phyloP scores from a whole-genome alignment of 2,329 filamentous ascomycete species.

The Fusarium mangiferae region DNA sequence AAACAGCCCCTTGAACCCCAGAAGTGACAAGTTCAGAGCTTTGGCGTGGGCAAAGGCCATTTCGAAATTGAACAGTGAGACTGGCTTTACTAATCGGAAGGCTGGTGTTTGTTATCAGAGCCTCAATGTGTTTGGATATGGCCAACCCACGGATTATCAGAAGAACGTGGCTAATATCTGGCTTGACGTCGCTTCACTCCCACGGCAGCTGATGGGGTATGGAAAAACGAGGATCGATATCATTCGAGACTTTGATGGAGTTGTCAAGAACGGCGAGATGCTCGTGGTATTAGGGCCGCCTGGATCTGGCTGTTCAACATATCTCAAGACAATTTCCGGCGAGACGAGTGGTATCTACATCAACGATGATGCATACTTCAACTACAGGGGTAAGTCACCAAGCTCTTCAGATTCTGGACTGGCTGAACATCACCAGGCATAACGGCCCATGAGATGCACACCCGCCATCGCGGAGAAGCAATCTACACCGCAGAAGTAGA shows the following conservation, averaged over 20 bases:
- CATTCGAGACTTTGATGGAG: constrained; percentile 70
- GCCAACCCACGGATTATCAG: constrained; percentile 74
- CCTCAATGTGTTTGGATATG: constrained; percentile 74
- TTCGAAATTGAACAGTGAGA: constrained; percentile 28
- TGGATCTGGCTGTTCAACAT: constrained; percentile 78
- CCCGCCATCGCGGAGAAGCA: constrained; percentile 71
- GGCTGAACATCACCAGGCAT: constrained; percentile 22
- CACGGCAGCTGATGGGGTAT: constrained; percentile 62
- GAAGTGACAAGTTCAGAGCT: constrained; percentile 33
- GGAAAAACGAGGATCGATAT: constrained; percentile 70
- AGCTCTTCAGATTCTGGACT: accelerated
- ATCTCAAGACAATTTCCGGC: constrained; percentile 82
- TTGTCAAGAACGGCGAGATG: constrained; percentile 76
- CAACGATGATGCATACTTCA: constrained; percentile 74
- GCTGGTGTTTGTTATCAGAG: constrained; percentile 72
- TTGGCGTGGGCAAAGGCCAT: constrained; percentile 37
- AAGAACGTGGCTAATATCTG: constrained; percentile 70
- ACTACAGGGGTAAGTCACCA: constrained; percentile 72
- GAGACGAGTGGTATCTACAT: constrained; percentile 82
- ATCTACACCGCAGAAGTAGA: constrained; percentile 88
- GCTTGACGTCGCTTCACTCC: constrained; percentile 56
- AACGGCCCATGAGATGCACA: constrained; percentile 38
- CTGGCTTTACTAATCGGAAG: constrained; percentile 23
- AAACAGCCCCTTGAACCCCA: constrained; percentile 60
- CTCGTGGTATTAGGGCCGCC: constrained; percentile 77